Evolutionary conservation across 345 rosid species (phyloP).

Genomic region (Eucalyptus sp.): DNA sequence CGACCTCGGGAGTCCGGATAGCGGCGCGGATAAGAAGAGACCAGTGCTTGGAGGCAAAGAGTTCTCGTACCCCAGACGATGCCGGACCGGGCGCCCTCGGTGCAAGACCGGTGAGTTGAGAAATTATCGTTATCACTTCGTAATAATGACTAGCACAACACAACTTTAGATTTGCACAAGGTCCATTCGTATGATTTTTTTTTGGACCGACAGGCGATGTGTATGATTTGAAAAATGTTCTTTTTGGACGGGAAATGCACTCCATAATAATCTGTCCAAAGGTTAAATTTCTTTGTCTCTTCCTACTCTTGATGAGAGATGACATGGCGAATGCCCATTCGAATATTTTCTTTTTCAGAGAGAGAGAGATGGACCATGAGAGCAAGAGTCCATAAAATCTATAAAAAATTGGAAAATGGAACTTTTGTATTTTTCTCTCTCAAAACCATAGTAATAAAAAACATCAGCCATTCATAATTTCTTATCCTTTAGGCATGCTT

Average conservation of each 20-base stretch:
- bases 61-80: slow-evolving; percentile 36
- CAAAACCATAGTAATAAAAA: neutral
- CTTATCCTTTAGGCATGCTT: neutral
- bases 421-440: neutral
- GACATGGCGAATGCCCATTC: neutral
- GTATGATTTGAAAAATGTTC: neutral
- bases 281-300: neutral
- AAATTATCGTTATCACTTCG: neutral
- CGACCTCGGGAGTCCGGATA: slow-evolving; percentile 70
- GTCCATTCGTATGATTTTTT: neutral
- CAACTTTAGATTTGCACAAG: neutral
- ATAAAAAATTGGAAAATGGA: neutral
- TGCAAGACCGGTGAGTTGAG: slow-evolving; percentile 4
- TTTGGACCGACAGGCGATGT: neutral
- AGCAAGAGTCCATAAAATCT: neutral
- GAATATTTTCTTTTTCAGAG: neutral
- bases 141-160: neutral
- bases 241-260: neutral
- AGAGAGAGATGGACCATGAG: neutral
- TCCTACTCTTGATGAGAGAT: neutral
- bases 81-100: slow-evolving; percentile 26
- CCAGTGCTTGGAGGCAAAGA: slow-evolving; percentile 31
- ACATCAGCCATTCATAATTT: neutral
- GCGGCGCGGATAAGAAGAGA: neutral
- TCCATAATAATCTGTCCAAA: neutral